These are phyloP conservation scores for Entoloma clypeatum DNA, from an alignment of 1,284 basidiomycete genomes.

Conservation along the genomic window DNA sequence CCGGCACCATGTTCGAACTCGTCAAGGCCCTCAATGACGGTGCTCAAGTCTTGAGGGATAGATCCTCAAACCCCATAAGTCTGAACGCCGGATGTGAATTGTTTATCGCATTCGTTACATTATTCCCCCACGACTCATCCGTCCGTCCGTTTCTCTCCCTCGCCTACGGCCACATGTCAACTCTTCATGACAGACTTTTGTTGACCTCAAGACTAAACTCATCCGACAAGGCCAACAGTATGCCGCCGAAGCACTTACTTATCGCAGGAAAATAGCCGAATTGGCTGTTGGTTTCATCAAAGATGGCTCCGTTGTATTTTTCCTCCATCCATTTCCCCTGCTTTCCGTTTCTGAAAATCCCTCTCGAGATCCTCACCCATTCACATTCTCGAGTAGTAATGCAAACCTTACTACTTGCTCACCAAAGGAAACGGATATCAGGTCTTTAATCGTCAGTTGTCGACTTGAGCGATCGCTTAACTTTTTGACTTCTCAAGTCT, in stretches of 20 bases:
- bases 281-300: constrained; percentile 91
- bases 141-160: constrained; percentile 41
- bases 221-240: constrained; percentile 77
- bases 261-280: constrained; percentile 87
- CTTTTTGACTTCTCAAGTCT: constrained; percentile 50
- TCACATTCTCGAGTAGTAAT: constrained; percentile 96
- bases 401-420: constrained; percentile 85
- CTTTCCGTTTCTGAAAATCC: constrained; percentile 8
- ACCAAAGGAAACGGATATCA: constrained; percentile 88
- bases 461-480: constrained; percentile 14
- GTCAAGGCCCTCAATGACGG: constrained; percentile 78
- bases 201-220: constrained; percentile 78
- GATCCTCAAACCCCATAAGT: constrained; percentile 77
- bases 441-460: constrained; percentile 29
- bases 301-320: constrained; percentile 80
- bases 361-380: constrained; percentile 83
- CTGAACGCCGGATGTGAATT: constrained; percentile 88
- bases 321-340: constrained; percentile 2
- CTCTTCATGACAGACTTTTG: constrained; percentile 56
- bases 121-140: constrained; percentile 78
- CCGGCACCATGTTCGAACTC: constrained; percentile 89
- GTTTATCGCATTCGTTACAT: constrained; percentile 84
- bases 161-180: constrained; percentile 10
- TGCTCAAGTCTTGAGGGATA: constrained; percentile 60
- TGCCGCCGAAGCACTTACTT: constrained; percentile 76